Evolutionary conservation across 23 red algal species (phyloP), one percentile per base, ranked within the genome.

Genomic region (Agarophyton chilense): DNA sequence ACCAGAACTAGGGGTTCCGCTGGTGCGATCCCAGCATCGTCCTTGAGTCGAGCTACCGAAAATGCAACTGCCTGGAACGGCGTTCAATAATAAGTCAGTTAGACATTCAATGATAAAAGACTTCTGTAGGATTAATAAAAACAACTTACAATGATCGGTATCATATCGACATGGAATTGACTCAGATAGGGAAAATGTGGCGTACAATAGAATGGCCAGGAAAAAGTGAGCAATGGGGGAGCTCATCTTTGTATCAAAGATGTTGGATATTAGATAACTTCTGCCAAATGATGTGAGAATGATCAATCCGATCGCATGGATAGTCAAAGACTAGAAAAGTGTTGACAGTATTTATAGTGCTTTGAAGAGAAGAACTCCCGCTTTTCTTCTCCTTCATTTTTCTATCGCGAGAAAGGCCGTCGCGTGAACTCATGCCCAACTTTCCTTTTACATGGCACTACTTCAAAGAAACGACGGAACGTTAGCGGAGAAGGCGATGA

Each of bases 101-200:
- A 43, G 19, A n/a, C 7, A 41, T 29, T 13, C 25, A 46, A 49
- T n/a, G 43, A 43, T 2, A 46, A 11, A 67, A 8, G 32, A 19
- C n/a, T 40, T 26, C 68, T 47, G 10, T 13, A 2, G 9, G 0
- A 19, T 4, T 26, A 24, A 0, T 24, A 21, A 29, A 39, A 47
- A 21, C 47, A 10, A 74, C 68, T 74, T 49, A 74, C 68, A 74
- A 29, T 74, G 43, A 25, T 74, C 17, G n/a, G 10, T 74, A 25
- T 74, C 68, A 29, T 74, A 74, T 74, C 68, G 68, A 74, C 68
- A 74, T 45, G 68, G 68, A 21, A 74, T 74, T 6, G 68, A 46
- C 41, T 74, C 68, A 4, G 40, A 43, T 25, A 29, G 29, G 33
- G 43, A 49, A 47, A 18, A 25, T 26, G 39, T 31, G 2, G 24